phyloP scores from a whole-genome alignment of 1,284 basidiomycete species.

The Cryptococcus maquisensis region DNA sequence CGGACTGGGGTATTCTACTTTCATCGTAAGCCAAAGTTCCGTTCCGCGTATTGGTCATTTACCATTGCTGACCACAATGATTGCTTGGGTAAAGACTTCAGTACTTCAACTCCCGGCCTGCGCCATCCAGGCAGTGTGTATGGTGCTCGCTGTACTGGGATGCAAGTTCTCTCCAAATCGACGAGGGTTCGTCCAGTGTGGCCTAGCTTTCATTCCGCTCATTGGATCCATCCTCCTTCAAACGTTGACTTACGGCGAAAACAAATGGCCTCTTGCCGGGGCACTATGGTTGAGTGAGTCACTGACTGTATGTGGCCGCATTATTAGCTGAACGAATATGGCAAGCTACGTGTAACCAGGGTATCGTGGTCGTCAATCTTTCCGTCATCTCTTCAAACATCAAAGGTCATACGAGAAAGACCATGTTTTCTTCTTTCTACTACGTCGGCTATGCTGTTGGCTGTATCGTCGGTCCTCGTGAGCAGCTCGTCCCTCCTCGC shows the following conservation, averaged over 20 bases:
- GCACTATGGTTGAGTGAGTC: conserved; percentile 11
- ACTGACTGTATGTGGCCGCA: background rate
- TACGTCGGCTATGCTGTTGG: conserved; percentile 11
- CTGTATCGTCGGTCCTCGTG: conserved; percentile 11
- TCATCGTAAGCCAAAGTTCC: conserved; percentile 3
- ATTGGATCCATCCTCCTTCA: conserved; percentile 9
- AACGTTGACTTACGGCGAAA: conserved; percentile 2
- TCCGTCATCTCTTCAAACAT: conserved; percentile 13
- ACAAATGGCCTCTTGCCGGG: conserved; percentile 12
- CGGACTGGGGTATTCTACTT: conserved; percentile 7
- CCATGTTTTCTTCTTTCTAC: conserved; percentile 7
- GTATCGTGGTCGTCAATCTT: conserved; percentile 9
- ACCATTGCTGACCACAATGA: too few relatives aligned
- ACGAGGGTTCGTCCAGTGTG: too few relatives aligned
- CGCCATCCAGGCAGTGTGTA: too few relatives aligned
- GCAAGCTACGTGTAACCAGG: conserved; percentile 9
- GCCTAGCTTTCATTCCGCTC: background rate
- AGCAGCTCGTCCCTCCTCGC: background rate
- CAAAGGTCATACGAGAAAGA: conserved; percentile 13
- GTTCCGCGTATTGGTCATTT: too few relatives aligned
- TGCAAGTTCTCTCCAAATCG: too few relatives aligned
- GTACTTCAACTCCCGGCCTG: too few relatives aligned
- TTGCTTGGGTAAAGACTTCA: too few relatives aligned
- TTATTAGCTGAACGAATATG: too few relatives aligned
- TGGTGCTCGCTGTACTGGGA: too few relatives aligned